Percentiles rank a stretch among this genome's conserved stretches.
Conservation (phyloP, 169 alveolate species). For the Plasmodium falciparum region DNA sequence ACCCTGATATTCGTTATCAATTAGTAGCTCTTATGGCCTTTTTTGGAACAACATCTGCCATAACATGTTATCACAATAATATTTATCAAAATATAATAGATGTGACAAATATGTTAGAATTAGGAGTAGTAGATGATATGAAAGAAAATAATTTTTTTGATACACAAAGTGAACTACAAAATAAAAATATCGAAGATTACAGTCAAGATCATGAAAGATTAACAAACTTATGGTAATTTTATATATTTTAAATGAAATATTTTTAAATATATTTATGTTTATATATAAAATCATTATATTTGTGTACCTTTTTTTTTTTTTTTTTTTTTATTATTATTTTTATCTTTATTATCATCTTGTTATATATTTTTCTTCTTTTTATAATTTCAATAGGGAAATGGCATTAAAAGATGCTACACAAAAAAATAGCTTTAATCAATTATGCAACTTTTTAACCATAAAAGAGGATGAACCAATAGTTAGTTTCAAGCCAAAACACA, state of each 20-base stretch:
- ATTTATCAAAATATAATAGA: slow-evolving; percentile 88
- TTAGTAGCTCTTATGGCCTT: slow-evolving; percentile 89
- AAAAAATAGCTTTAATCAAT: slow-evolving; percentile 80
- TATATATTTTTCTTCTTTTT: too few relatives aligned
- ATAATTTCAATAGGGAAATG: slow-evolving; percentile 66
- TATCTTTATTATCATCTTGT: neutral
- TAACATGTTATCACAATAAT: slow-evolving; percentile 83
- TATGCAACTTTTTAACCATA: slow-evolving; percentile 79
- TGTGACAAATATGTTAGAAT: slow-evolving; percentile 78
- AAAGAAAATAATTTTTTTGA: slow-evolving; percentile 89
- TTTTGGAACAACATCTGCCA: slow-evolving; percentile 86
- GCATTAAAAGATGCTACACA: slow-evolving; percentile 83
- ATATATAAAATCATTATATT: neutral
- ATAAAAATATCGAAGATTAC: slow-evolving; percentile 80
- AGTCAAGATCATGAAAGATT: slow-evolving; percentile 85
- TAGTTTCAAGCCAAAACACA: slow-evolving; percentile 74
- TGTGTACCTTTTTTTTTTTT: neutral
- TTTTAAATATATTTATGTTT: neutral
- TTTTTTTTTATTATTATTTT: neutral
- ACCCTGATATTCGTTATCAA: slow-evolving; percentile 91
- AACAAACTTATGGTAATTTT: slow-evolving; percentile 78
- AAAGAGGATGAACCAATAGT: slow-evolving; percentile 80
- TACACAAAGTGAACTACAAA: slow-evolving; percentile 82
- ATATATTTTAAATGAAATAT: neutral
- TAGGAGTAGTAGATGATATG: slow-evolving; percentile 87